Conservation (phyloP, 2,329 filamentous ascomycete species). For the Fusarium temperatum region DNA sequence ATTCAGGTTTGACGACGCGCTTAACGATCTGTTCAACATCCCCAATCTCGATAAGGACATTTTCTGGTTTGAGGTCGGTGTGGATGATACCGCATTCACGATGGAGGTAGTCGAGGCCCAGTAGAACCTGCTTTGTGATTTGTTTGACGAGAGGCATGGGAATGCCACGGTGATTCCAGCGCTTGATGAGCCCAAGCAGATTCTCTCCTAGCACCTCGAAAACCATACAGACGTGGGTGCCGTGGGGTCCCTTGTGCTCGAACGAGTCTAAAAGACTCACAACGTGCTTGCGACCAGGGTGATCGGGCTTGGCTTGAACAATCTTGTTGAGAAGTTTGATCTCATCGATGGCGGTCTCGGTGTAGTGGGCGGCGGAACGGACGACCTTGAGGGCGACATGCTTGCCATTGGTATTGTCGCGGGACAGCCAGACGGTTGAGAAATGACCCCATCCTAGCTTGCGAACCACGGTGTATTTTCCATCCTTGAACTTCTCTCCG, state of each 20-base stretch:
- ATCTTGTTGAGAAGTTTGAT: slow-evolving; percentile 98
- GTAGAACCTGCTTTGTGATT: slow-evolving; percentile 96
- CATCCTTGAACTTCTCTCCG: slow-evolving; percentile 97
- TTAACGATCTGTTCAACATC: slow-evolving; percentile 99
- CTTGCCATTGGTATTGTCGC: slow-evolving; percentile 88
- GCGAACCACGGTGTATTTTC: slow-evolving; percentile 93
- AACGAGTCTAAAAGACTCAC: slow-evolving; percentile 97
- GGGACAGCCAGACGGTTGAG: slow-evolving; percentile 89
- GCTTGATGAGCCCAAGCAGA: slow-evolving; percentile 92
- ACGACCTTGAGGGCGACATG: slow-evolving; percentile 99
- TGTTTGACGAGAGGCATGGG: slow-evolving; percentile 97
- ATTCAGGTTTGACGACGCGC: slow-evolving; percentile 88
- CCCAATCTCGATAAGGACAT: slow-evolving; percentile 97
- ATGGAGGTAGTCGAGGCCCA: slow-evolving; percentile 95
- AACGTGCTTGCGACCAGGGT: slow-evolving; percentile 93
- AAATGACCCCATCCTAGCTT: slow-evolving; percentile 99
- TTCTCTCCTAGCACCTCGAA: slow-evolving; percentile 98
- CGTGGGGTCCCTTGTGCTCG: slow-evolving; percentile 96
- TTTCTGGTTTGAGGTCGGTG: slow-evolving; percentile 96
- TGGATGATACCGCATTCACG: slow-evolving; percentile 99
- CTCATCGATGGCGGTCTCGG: slow-evolving; percentile 97
- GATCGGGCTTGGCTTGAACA: slow-evolving; percentile 91
- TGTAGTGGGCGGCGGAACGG: slow-evolving; percentile 96
- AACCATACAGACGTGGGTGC: slow-evolving; percentile 98
- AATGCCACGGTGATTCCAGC: slow-evolving; percentile 97